Percentiles rank a stretch among this genome's conserved stretches.
These are phyloP conservation scores for Phytophthora hibernalis DNA, from an alignment of 352 stramenopile genomes.

Conservation along the genomic window DNA sequence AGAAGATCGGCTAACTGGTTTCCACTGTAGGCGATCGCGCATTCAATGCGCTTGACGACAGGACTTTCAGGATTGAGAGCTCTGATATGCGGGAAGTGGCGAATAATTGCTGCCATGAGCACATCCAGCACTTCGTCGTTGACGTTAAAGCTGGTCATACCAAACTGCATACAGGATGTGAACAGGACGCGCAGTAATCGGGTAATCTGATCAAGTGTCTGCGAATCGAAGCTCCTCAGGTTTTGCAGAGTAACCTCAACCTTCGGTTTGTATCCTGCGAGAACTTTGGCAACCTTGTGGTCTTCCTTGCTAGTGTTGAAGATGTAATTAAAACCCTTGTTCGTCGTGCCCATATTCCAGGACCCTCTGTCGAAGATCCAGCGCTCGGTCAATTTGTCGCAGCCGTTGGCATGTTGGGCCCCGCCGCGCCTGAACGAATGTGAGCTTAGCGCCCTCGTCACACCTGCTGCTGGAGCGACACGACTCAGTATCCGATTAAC, in stretches of 20 bases:
- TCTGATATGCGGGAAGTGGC: slow-evolving; percentile 21
- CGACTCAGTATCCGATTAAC: slow-evolving; percentile 33
- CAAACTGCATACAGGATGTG: background rate
- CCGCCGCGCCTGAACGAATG: slow-evolving; percentile 32
- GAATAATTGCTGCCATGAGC: slow-evolving; percentile 5
- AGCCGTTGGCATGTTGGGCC: slow-evolving; percentile 17
- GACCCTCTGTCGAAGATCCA: slow-evolving; percentile 26
- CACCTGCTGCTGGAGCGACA: slow-evolving; percentile 1
- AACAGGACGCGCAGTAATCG: background rate
- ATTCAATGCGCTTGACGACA: slow-evolving; percentile 5
- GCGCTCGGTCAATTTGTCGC: background rate
- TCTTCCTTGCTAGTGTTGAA: slow-evolving; percentile 26
- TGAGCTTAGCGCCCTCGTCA: slow-evolving; percentile 20
- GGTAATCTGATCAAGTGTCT: background rate
- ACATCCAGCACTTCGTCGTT: slow-evolving; percentile 7
- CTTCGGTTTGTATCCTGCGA: slow-evolving; percentile 17
- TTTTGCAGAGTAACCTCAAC: background rate
- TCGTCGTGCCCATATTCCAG: slow-evolving; percentile 30
- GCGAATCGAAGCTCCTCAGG: background rate
- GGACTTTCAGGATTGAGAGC: slow-evolving; percentile 3
- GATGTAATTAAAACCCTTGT: slow-evolving; percentile 30
- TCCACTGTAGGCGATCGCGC: background rate
- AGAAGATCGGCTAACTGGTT: slow-evolving; percentile 1
- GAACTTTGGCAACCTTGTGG: slow-evolving; percentile 25
- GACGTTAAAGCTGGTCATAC: slow-evolving; percentile 3